phyloP scores from a whole-genome alignment of 768 basidiomycete species.

The Boletus tomentosulus region DNA sequence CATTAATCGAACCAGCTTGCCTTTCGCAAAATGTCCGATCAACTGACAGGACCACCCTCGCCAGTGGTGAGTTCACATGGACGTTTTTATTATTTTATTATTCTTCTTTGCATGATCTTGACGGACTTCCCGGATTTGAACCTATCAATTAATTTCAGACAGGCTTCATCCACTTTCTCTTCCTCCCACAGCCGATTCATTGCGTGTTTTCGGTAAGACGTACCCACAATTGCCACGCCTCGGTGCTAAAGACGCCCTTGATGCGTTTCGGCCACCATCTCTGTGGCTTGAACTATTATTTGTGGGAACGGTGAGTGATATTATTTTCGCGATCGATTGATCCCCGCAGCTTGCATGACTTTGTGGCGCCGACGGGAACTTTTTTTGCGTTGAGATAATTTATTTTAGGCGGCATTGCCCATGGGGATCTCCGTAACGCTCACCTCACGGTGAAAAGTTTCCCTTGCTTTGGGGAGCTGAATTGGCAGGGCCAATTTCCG shows the following conservation, averaged over 20 bases:
- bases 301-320: background rate
- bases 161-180: background rate
- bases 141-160: background rate
- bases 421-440: background rate
- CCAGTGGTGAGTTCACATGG: background rate
- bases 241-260: background rate
- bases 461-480: background rate
- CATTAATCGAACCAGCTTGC: background rate
- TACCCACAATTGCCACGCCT: background rate
- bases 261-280: background rate
- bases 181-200: background rate
- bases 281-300: background rate
- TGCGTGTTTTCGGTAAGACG: background rate
- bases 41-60: background rate
- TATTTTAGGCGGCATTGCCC: background rate
- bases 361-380: background rate
- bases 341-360: background rate
- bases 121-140: slow-evolving; percentile 8
- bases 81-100: background rate
- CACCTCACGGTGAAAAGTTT: background rate
- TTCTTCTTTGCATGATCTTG: background rate
- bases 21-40: background rate
- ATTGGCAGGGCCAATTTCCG: background rate
- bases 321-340: background rate
- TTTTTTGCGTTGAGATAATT: background rate